Evolutionary conservation across 331 rosid genomes (phyloP).

Genomic region (Quercus tomentella): DNA sequence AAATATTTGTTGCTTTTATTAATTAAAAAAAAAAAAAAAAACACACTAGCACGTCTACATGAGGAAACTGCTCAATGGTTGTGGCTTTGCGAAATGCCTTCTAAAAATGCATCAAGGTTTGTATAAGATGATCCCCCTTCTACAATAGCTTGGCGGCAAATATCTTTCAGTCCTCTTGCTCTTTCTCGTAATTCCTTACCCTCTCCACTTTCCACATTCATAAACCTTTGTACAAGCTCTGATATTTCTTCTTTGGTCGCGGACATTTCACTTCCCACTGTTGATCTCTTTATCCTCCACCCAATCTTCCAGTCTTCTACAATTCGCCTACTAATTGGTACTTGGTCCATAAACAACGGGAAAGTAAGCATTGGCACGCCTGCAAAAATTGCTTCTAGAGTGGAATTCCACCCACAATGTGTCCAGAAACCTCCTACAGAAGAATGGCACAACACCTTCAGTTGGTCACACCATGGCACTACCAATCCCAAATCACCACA

Average conservation of each 20-base stretch:
- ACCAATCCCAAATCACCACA: conserved; percentile 31
- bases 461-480: conserved; percentile 54
- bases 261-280: not conserved
- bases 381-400: conserved; percentile 33
- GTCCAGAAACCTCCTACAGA: conserved; percentile 41
- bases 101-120: conserved; percentile 28
- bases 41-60: too few relatives aligned
- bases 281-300: conserved; percentile 8
- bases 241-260: conserved; percentile 21
- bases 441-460: conserved; percentile 49
- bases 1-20: too few relatives aligned
- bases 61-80: not conserved
- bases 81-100: not conserved
- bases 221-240: conserved; percentile 19
- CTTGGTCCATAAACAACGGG: conserved; percentile 34
- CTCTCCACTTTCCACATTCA: conserved; percentile 20
- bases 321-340: conserved; percentile 28
- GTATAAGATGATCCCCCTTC: conserved; percentile 30
- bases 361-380: conserved; percentile 47
- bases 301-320: conserved; percentile 51
- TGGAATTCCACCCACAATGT: conserved; percentile 55
- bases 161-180: conserved; percentile 14
- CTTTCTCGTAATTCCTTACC: conserved; percentile 25
- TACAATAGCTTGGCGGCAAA: conserved; percentile 16
- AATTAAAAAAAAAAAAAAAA: too few relatives aligned